Evolutionary conservation across 2,329 filamentous ascomycete species (phyloP), one percentile per base, ranked within the genome.

Genomic region (Trichoderma harzianum): DNA sequence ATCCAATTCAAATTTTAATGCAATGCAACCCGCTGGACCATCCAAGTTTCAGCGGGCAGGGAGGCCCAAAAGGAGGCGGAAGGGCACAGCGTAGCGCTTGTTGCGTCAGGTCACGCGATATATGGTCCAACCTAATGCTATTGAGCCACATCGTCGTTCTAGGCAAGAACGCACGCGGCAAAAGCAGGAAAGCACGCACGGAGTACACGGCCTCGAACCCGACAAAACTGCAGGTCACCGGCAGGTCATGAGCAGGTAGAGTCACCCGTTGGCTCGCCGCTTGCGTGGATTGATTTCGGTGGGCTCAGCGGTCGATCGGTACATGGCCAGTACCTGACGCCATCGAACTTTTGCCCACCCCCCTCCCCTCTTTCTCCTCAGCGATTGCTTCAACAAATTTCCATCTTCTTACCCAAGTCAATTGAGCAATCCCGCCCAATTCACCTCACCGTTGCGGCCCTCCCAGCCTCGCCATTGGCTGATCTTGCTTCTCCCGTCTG

Each of bases 91-190:
- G 43, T 24, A 51, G 43, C 68, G 11, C 28, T 51, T 58, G 66
- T 78, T 79, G 78, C 78, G 77, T 76, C 76, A 77, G 78, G 78
- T 79, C 78, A 79, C 78, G 77, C 78, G 78, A 79, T 79, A 71
- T 65, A 75, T 78, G 76, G 10, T 51, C 43, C 43, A 51, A 72
- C 24, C 43, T 10, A 51, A 72, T 71, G 71, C 68, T 70, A 71
- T 72, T 66, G 71, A 72, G 70, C 70, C 70, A 55, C 47, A 30
- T 5, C 16, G 26, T 34, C 58, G 69, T 51, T 64, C 64, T 53
- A 65, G 70, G 70, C 67, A 72, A 61, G 58, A 58, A 62, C 70
- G 65, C 70, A 69, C 70, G 47, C 70, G 65, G 70, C 34, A 63
- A 51, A 21, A 34, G 34, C 55, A n/a, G 28, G 16, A 32, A 47